Evolutionary conservation across 441 rosid species (phyloP).

Genomic region (Iberis amara): DNA sequence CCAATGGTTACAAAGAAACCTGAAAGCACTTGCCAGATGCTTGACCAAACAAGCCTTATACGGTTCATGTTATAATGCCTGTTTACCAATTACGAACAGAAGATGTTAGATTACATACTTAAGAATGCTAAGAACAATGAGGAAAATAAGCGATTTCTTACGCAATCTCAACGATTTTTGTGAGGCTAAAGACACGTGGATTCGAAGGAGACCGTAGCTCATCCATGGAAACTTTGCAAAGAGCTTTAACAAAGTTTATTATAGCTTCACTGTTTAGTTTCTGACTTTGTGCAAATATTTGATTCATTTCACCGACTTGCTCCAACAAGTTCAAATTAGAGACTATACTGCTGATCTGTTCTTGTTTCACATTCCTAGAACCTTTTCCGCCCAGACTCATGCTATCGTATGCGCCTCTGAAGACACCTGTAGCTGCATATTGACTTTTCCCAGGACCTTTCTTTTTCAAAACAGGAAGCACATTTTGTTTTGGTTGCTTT

Average conservation of each 20-base stretch:
- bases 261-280: slow-evolving; percentile 97
- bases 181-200: slow-evolving; percentile 97
- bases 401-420: slow-evolving; percentile 98
- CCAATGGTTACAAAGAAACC: slow-evolving; percentile 97
- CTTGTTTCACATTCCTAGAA: slow-evolving; percentile 73
- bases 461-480: slow-evolving; percentile 88
- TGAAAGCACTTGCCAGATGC: slow-evolving; percentile 97
- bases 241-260: slow-evolving; percentile 93
- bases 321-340: slow-evolving; percentile 93
- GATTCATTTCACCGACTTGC: slow-evolving; percentile 99
- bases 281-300: slow-evolving; percentile 90
- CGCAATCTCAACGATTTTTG: slow-evolving; percentile 99
- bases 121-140: slow-evolving; percentile 12
- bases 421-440: slow-evolving; percentile 72
- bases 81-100: slow-evolving; percentile 31
- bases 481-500: slow-evolving; percentile 60
- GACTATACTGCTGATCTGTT: slow-evolving; percentile 81
- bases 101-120: slow-evolving; percentile 19
- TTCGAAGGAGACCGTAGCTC: slow-evolving; percentile 92
- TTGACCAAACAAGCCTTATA: slow-evolving; percentile 98
- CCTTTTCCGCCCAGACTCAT: slow-evolving; percentile 71
- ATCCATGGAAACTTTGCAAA: slow-evolving; percentile 97
- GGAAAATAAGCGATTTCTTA: slow-evolving; percentile 38
- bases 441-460: slow-evolving; percentile 90
- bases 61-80: slow-evolving; percentile 99